These are phyloP conservation scores for Chaetomium cochliodes DNA, from an alignment of 495 filamentous ascomycete genomes.

Conservation along the genomic window DNA sequence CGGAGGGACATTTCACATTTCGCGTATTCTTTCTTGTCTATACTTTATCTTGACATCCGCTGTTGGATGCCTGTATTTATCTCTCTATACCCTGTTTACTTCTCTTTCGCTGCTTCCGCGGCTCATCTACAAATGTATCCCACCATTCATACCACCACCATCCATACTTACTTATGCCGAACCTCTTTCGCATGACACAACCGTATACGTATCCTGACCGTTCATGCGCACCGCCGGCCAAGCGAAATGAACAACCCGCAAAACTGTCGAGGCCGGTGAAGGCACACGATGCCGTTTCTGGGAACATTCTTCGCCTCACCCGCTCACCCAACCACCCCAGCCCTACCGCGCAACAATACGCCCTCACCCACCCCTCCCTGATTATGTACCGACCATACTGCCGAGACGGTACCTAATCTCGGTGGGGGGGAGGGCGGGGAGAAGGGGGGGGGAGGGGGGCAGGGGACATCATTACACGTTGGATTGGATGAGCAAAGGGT, in stretches of 20 bases:
- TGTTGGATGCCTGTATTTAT: constrained; percentile 10
- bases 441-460: no score
- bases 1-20: not conserved
- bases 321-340: not conserved
- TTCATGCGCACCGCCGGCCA: not conserved
- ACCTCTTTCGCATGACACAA: no score
- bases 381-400: not conserved
- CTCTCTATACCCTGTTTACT: constrained; percentile 1
- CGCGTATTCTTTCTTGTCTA: constrained; percentile 3
- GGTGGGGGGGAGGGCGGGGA: no score
- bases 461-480: not conserved
- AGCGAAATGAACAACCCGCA: not conserved
- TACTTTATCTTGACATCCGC: not conserved
- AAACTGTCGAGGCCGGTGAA: not conserved
- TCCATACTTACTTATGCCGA: not conserved
- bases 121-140: not conserved
- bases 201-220: no score
- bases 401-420: not conserved
- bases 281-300: not conserved
- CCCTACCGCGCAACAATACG: not conserved
- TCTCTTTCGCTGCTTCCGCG: not conserved
- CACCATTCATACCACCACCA: not conserved
- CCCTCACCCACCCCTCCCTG: not conserved
- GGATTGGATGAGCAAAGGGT: no score
- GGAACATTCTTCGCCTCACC: not conserved